Evolutionary conservation across 306 rosid genomes (phyloP), one percentile per base, ranked within the genome.

Genomic region (Psophocarpus tetragonolobus): DNA sequence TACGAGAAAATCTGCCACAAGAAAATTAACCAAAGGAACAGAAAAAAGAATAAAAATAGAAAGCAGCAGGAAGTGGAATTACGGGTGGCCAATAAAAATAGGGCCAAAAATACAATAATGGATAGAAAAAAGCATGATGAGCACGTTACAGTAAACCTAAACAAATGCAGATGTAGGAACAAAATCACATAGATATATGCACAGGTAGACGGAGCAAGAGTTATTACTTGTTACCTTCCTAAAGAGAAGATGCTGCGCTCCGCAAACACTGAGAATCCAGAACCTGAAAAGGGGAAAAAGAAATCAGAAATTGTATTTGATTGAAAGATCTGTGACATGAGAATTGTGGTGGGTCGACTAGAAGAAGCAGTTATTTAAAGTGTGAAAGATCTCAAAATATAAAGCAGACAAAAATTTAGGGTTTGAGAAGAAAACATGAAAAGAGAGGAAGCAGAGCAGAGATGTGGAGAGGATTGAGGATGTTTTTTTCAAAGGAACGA

Each of bases 211-310:
- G n/a, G n/a, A 79, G 86, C 63, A 54, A 69, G 27, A 82, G 68
- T 27, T 15, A 32, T 53, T 71, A 78, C 76, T 42, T 7, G 39
- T 62, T 85, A 82, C 86, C 86, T 82, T 82, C 58, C 56, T 29
- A 0, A 33, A 20, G 12, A 79, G 74, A 66, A 5, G 85, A 81
- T 24, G 85, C 27, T 68, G 50, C 29, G 64, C 45, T 71, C 64
- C 17, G 71, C 42, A 58, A 73, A 42, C 8, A 48, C 61, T 32
- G 69, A 82, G 29, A 72, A 65, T 54, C 38, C 14, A 78, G 67
- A 74, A 78, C 88, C 88, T 85, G 89, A 79, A 79, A 81, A 68
- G 20, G 51, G 56, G 61, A 48, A 24, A 50, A 81, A 81, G 47
- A 3, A 7, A 70, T 69, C 36, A 79, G 62, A 65, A 82, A 79